Evolutionary conservation across 208 protist genomes (phyloP).

Genomic region (Trichomonas vaginalis): DNA sequence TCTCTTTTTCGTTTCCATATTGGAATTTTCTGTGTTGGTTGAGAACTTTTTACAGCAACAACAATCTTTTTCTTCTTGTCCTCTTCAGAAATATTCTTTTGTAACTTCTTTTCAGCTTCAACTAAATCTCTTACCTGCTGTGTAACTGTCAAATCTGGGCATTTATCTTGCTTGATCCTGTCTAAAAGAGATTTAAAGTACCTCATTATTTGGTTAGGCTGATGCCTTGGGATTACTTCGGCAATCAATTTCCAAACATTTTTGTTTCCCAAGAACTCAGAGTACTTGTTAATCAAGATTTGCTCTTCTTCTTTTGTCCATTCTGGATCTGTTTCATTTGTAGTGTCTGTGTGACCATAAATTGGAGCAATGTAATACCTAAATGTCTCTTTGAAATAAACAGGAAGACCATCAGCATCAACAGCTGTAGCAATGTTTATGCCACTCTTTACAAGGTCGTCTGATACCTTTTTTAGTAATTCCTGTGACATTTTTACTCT

Average conservation of each 20-base stretch:
- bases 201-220: not conserved
- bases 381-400: not conserved
- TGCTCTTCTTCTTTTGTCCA: not conserved
- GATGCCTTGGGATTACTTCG: not conserved
- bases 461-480: not conserved
- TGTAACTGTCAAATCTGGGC: not conserved
- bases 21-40: not conserved
- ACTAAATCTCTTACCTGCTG: not conserved
- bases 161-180: not conserved
- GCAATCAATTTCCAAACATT: not conserved
- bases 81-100: no score
- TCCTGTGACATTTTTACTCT: not conserved
- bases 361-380: not conserved
- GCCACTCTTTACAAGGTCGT: not conserved
- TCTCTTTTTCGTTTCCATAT: not conserved
- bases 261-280: not conserved
- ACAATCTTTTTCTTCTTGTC: not conserved
- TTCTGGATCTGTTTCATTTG: not conserved
- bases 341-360: not conserved
- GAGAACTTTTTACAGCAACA: not conserved
- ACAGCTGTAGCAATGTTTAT: not conserved
- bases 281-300: not conserved
- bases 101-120: not conserved
- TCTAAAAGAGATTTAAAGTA: not conserved
- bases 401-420: not conserved